Base-by-base conservation (phyloP, 2,329 filamentous ascomycete species). In the Hirsutella rhossiliensis region DNA sequence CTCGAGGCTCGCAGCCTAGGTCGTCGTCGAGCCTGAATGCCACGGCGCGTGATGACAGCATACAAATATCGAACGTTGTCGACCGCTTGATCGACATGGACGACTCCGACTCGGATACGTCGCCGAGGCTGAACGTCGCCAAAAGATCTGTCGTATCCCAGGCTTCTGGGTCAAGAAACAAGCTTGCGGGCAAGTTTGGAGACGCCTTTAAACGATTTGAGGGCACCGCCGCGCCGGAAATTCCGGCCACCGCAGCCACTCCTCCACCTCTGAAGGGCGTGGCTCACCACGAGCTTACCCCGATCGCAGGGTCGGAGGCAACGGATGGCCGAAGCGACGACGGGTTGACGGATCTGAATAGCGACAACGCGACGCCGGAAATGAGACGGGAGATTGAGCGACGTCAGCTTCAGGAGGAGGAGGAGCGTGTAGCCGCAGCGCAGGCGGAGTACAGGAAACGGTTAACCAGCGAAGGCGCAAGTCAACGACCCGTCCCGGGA, bases 171-270 rank as follows among this genome's bases (percentile, higher is more conserved):
- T 84, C 84, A 23, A 94, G 92, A 62, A 86, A 79, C 45, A 78
- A 94, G 32, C 70, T 96, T n/a, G 82, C 81, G 5, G 86, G 88
- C 20, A 87, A 84, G 53, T 96, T 97, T 60, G 87, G 89, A 1
- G 89, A 96, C 55, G 89, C 90, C 3, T 96, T 97, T 66, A 87
- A 90, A 56, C 77, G 84, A 6, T 97, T 97, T 53, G 92, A 98
- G 61, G 72, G 69, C 20, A 75, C 69, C 47, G 62, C 47, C 56
- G 54, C 50, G 38, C 47, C 52, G 53, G 45, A 57, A 41, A 19
- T 49, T 52, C 11, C 55, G 54, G 15, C 58, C 52, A 42, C 41
- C n/a, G 56, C 53, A 7, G 64, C 69, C 31, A 68, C 69, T 13
- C 67, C 71, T 2, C 75, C 73, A 5, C 73, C 71, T 4, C 61